A percentile compares a stretch with the other conserved stretches of the same genome.
These are phyloP conservation scores for Cyanidioschyzon merolae DNA, from an alignment of 23 red algal species.

Conservation along the genomic window DNA sequence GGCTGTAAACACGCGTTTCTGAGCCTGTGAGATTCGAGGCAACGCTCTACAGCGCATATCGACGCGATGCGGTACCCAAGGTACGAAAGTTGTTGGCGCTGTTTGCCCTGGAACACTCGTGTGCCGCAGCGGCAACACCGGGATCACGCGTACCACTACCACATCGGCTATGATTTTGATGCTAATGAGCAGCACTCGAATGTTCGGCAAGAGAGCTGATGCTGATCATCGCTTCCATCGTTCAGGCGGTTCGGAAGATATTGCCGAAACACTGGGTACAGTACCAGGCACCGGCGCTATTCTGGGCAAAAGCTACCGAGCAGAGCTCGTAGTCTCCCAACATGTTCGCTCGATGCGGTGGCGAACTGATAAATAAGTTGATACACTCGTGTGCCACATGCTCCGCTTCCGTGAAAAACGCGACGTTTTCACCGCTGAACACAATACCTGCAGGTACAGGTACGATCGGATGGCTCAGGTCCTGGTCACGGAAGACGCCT, in stretches of 20 bases:
- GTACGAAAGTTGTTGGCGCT: no score
- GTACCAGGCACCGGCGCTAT: constrained; percentile 11
- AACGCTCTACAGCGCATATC: no score
- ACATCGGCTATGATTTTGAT: no score
- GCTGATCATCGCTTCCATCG: no score
- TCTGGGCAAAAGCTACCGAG: constrained; percentile 5
- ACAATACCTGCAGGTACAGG: neutral
- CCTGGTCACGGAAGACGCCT: constrained; percentile 8
- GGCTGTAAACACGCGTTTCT: no score
- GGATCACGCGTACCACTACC: no score
- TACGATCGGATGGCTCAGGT: constrained; percentile 10
- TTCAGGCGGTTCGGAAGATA: constrained; percentile 11
- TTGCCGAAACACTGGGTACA: constrained; percentile 8
- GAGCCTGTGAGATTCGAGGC: no score
- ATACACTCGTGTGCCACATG: constrained; percentile 1
- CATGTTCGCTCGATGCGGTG: constrained; percentile 14
- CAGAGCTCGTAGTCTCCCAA: constrained; percentile 12
- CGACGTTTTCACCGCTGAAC: constrained; percentile 10
- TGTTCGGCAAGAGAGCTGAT: no score
- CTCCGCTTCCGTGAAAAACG: neutral
- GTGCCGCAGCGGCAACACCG: no score
- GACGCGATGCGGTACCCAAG: no score
- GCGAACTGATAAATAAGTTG: constrained; percentile 7
- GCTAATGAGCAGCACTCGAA: no score
- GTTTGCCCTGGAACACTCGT: no score